phyloP scores from a whole-genome alignment of 257 asterid genomes.

The Petrea volubilis region DNA sequence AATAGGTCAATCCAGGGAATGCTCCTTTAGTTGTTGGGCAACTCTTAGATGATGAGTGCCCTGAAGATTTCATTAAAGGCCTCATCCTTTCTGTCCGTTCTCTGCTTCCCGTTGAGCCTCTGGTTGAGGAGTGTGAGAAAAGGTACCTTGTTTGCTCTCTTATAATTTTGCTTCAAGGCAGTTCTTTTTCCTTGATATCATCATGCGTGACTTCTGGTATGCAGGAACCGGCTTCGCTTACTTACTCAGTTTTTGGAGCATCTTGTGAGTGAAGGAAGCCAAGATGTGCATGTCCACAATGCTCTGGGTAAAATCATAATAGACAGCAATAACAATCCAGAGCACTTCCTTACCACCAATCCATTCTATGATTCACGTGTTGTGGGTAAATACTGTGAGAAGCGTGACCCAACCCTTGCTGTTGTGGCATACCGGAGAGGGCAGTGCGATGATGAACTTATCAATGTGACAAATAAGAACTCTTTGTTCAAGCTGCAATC shows the following conservation, averaged over 20 bases:
- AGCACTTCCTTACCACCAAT: slow-evolving; percentile 94
- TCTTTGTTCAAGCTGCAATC: slow-evolving; percentile 93
- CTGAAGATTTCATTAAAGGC: slow-evolving; percentile 96
- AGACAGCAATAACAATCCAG: slow-evolving; percentile 97
- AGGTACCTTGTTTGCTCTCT: slow-evolving; percentile 43
- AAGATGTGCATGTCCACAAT: slow-evolving; percentile 96
- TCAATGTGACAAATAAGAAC: slow-evolving; percentile 87
- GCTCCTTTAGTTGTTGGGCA: slow-evolving; percentile 97
- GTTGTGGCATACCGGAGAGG: slow-evolving; percentile 96
- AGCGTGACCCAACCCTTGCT: slow-evolving; percentile 98
- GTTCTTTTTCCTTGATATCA: slow-evolving; percentile 13
- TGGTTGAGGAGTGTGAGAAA: slow-evolving; percentile 95
- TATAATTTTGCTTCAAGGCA: slow-evolving; percentile 4
- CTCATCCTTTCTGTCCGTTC: slow-evolving; percentile 94
- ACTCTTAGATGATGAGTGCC: slow-evolving; percentile 93
- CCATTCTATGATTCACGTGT: slow-evolving; percentile 93
- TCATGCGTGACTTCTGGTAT: slow-evolving; percentile 19
- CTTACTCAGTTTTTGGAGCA: slow-evolving; percentile 96
- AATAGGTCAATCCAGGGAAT: slow-evolving; percentile 94
- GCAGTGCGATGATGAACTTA: slow-evolving; percentile 93
- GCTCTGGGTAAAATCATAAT: slow-evolving; percentile 96
- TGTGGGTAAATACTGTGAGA: slow-evolving; percentile 96
- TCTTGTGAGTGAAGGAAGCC: slow-evolving; percentile 99
- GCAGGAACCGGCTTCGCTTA: slow-evolving; percentile 91
- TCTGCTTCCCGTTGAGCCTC: slow-evolving; percentile 90